Percentiles rank a stretch among this genome's conserved stretches.
phyloP scores from a whole-genome alignment of 495 filamentous ascomycete genomes.

The Cenococcum geophilum region DNA sequence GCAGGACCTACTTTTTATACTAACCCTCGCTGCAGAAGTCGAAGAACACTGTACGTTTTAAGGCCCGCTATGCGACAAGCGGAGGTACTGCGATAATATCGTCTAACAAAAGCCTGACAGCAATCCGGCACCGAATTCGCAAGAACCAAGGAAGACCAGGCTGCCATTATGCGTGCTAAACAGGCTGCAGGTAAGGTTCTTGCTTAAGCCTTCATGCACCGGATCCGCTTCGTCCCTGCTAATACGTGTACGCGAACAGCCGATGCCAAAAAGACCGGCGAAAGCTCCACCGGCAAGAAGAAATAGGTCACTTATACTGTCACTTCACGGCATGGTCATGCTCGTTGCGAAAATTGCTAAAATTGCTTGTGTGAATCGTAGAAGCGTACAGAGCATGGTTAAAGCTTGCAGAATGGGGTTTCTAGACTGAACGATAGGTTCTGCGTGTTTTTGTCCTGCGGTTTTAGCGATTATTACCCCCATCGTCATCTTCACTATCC shows the following conservation, averaged over 20 bases:
- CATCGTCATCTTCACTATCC: no score
- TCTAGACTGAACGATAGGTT: no score
- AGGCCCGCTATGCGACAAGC: conserved; percentile 1
- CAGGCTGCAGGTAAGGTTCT: conserved; percentile 64
- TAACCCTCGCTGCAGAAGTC: conserved; percentile 51
- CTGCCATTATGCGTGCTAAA: conserved; percentile 84
- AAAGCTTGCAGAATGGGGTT: no score
- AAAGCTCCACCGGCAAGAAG: conserved; percentile 11
- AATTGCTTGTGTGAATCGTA: not conserved
- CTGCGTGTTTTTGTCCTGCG: no score
- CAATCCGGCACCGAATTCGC: conserved; percentile 63
- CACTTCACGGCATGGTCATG: not conserved
- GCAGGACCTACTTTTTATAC: not conserved
- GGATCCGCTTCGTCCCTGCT: conserved; percentile 6
- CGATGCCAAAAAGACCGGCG: conserved; percentile 23
- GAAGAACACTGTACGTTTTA: conserved; percentile 45
- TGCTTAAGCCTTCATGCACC: conserved; percentile 4
- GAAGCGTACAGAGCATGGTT: no score
- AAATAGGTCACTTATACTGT: conserved; percentile 10
- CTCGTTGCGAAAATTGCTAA: not conserved
- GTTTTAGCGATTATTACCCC: no score
- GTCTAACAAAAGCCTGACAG: conserved; percentile 22
- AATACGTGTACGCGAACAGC: conserved; percentile 22
- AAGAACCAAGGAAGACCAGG: conserved; percentile 67
- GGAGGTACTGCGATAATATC: not conserved